phyloP scores from a whole-genome alignment of 352 stramenopile genomes.

The Globisporangium carolinianum region DNA sequence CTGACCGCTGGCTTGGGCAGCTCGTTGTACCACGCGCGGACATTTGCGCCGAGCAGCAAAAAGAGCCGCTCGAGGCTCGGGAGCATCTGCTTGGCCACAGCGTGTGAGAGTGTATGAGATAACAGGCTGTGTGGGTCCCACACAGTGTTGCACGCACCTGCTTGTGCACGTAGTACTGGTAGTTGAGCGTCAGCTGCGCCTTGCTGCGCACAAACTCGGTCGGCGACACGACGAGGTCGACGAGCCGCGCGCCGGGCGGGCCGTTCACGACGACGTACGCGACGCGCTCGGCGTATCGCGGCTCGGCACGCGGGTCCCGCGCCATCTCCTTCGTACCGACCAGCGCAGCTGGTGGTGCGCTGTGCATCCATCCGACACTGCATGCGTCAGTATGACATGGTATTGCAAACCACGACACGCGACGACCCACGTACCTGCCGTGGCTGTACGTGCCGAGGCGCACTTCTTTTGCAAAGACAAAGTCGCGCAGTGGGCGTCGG shows the following conservation, averaged over 20 bases:
- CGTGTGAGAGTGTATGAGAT: not conserved
- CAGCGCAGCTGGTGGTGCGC: slow-evolving; percentile 65
- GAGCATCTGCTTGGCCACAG: slow-evolving; percentile 36
- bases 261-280: slow-evolving; percentile 90
- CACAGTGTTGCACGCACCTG: slow-evolving; percentile 26
- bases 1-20: slow-evolving; percentile 55
- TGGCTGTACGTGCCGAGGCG: slow-evolving; percentile 75
- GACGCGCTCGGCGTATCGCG: slow-evolving; percentile 81
- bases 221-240: slow-evolving; percentile 88
- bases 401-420: too few species aligned
- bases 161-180: slow-evolving; percentile 92
- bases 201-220: slow-evolving; percentile 49
- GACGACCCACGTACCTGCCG: slow-evolving; percentile 22
- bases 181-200: slow-evolving; percentile 66
- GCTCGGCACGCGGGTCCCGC: slow-evolving; percentile 69
- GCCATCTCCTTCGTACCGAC: slow-evolving; percentile 76
- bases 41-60: slow-evolving; percentile 69
- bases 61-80: slow-evolving; percentile 83
- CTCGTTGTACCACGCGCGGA: slow-evolving; percentile 63
- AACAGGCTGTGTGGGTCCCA: slow-evolving; percentile 2
- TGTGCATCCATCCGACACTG: slow-evolving; percentile 11
- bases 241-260: slow-evolving; percentile 71
- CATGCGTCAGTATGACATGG: not conserved
- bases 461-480: slow-evolving; percentile 85
- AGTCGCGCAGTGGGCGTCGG: slow-evolving; percentile 58